Base-by-base conservation (phyloP, 2,329 filamentous ascomycete genomes). In the Emmonsiellopsis sp. region DNA sequence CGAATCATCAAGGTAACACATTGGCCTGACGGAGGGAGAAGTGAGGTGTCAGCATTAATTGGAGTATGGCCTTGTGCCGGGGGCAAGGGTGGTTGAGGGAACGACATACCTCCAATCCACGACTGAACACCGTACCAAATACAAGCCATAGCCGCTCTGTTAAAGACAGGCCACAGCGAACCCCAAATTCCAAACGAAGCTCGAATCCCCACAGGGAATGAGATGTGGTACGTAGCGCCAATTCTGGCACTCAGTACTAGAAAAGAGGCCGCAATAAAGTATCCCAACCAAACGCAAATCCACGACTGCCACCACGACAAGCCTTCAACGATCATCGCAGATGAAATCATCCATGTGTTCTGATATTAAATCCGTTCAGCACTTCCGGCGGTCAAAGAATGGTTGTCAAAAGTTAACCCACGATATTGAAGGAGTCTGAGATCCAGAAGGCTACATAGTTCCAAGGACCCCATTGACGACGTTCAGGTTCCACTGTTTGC, bases 301-400 rank as follows among this genome's bases (percentile, higher is more conserved):
- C 86, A 89, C 2, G 87, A 85, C 72, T 95, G 89, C 89, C 89
- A 95, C 89, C 89, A 95, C 7, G 87, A 88, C 20, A 94, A 76
- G 10, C 89, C 88, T 47, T 73, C 76, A 1, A 85, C 80, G 35
- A 94, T 88, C 81, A 89, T 90, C 38, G 86, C 84, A 1, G 86
- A 89, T 0, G 87, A 86, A 58, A 94, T 93, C 88, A 94, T 95
- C 90, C 89, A 94, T 1, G 89, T 93, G 70, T 92, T 93, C 72
- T 82, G 53, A n/a, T 10, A 16, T 30, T 49, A 38, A 41, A 38
- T 30, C 30, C 20, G 40, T 30, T 52, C 44, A 41, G 42, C 43
- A 44, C 16, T 35, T 44, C 34, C 30, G 13, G 34, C 8, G 30
- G 40, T 30, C 20, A 30, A 30, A 43, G 9, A 9, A 26, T 9